Percentiles rank a stretch among this genome's conserved stretches.
Conservation (phyloP, 139 green algal genomes). For the Chlamydomonas incerta region DNA sequence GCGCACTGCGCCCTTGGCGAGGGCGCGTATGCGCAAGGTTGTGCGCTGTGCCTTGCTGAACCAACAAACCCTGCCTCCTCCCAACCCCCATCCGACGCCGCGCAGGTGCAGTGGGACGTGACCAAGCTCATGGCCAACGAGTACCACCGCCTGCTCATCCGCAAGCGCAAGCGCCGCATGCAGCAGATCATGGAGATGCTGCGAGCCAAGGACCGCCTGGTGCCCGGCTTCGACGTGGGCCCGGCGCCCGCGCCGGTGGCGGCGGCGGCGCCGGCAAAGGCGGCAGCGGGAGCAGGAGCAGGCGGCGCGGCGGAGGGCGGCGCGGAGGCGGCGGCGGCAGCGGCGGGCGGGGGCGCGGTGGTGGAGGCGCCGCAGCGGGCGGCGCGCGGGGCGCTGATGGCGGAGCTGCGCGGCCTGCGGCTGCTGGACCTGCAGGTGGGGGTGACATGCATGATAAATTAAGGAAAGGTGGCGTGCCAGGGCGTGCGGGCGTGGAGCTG, state of each 20-base stretch:
- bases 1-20: too few species aligned
- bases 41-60: too few species aligned
- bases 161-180: constrained; percentile 46
- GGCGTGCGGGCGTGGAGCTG: too few species aligned
- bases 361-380: background rate
- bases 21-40: too few species aligned
- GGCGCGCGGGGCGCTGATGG: constrained; percentile 53
- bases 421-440: constrained; percentile 53
- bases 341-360: background rate
- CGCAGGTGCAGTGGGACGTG: constrained; percentile 42
- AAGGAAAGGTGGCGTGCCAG: background rate
- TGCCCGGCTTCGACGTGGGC: constrained; percentile 19
- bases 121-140: constrained; percentile 8
- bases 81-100: background rate
- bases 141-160: constrained; percentile 5
- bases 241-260: background rate
- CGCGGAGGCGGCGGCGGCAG: background rate
- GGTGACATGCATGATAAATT: background rate
- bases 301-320: too few species aligned
- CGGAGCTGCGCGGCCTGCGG: constrained; percentile 65
- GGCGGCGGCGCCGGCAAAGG: background rate
- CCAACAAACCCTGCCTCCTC: too few species aligned
- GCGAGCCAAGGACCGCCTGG: background rate
- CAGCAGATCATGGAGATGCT: constrained; percentile 35
- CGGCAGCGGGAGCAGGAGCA: background rate